Conservation (phyloP, 441 rosid genomes). For the Iberis amara region DNA sequence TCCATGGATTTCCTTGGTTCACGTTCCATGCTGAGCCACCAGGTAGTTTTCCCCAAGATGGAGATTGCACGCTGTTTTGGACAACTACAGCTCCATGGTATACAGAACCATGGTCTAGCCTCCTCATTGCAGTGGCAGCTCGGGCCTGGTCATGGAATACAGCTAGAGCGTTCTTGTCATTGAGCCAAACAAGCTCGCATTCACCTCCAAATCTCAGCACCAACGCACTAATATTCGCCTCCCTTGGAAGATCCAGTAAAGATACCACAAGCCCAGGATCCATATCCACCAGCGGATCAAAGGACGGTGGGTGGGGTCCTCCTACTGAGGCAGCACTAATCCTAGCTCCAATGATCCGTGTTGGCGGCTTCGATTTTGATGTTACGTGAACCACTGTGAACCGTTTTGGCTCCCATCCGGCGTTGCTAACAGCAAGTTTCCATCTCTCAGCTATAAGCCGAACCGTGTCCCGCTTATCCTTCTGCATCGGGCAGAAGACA, state of each 20-base stretch:
- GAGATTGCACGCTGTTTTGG: slow-evolving; percentile 41
- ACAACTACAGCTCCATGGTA: slow-evolving; percentile 65
- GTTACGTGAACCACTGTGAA: slow-evolving; percentile 75
- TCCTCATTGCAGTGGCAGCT: slow-evolving; percentile 97
- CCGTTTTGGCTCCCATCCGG: slow-evolving; percentile 98
- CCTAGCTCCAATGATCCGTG: slow-evolving; percentile 71
- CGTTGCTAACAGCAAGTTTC: slow-evolving; percentile 71
- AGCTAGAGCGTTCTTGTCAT: slow-evolving; percentile 94
- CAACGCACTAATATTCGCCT: slow-evolving; percentile 77
- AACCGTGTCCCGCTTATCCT: slow-evolving; percentile 90
- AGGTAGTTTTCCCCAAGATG: slow-evolving; percentile 54
- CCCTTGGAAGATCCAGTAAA: slow-evolving; percentile 88
- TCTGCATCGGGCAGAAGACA: slow-evolving; percentile 89
- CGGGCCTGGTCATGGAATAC: slow-evolving; percentile 89
- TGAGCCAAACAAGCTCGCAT: slow-evolving; percentile 91
- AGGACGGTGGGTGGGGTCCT: slow-evolving; percentile 48
- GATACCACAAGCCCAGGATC: slow-evolving; percentile 94
- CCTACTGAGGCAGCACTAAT: slow-evolving; percentile 44
- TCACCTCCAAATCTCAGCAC: slow-evolving; percentile 95
- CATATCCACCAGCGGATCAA: slow-evolving; percentile 86
- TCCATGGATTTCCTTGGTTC: slow-evolving; percentile 70
- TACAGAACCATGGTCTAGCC: slow-evolving; percentile 87
- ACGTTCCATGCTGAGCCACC: slow-evolving; percentile 37
- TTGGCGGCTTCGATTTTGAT: slow-evolving; percentile 70
- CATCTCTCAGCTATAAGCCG: slow-evolving; percentile 88